These are phyloP conservation scores for Candida gigantensis DNA, from an alignment of 1,139 yeast genomes.

Conservation along the genomic window DNA sequence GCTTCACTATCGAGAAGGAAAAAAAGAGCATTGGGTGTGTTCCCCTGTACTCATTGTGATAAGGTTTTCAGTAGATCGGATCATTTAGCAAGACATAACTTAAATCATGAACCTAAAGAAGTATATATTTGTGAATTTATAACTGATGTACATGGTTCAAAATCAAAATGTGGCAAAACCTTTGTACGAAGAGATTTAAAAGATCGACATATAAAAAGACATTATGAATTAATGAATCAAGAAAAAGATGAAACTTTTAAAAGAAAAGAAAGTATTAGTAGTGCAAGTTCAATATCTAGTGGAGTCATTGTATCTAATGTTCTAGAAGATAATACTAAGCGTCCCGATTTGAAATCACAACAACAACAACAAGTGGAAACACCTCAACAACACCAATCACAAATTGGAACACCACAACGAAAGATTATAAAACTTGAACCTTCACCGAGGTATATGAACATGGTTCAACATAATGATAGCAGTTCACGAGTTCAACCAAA, in stretches of 20 bases:
- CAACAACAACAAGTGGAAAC: neutral
- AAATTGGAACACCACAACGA: neutral
- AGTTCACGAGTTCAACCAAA: neutral
- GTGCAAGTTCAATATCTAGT: neutral
- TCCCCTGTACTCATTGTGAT: slow-evolving; percentile 31
- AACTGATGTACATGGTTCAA: slow-evolving; percentile 26
- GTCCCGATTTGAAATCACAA: no score
- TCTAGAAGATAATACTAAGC: neutral
- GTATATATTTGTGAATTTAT: slow-evolving; percentile 33
- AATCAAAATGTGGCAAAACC: slow-evolving; percentile 35
- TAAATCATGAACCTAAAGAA: slow-evolving; percentile 41
- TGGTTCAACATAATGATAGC: neutral
- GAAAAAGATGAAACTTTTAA: neutral
- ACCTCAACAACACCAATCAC: slow-evolving; percentile 3
- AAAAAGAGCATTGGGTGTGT: slow-evolving; percentile 20
- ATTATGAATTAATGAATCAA: slow-evolving; percentile 18
- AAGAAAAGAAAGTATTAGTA: slow-evolving; percentile 3
- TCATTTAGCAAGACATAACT: slow-evolving; percentile 43
- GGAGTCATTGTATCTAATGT: slow-evolving; percentile 4
- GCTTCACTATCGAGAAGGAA: slow-evolving; percentile 16
- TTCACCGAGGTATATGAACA: neutral
- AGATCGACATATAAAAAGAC: slow-evolving; percentile 42
- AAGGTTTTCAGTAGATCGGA: slow-evolving; percentile 46
- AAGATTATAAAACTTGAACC: slow-evolving; percentile 1
- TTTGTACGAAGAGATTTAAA: slow-evolving; percentile 43